Conservation (phyloP, 257 asterid species). For the Ligustrum vulgare region DNA sequence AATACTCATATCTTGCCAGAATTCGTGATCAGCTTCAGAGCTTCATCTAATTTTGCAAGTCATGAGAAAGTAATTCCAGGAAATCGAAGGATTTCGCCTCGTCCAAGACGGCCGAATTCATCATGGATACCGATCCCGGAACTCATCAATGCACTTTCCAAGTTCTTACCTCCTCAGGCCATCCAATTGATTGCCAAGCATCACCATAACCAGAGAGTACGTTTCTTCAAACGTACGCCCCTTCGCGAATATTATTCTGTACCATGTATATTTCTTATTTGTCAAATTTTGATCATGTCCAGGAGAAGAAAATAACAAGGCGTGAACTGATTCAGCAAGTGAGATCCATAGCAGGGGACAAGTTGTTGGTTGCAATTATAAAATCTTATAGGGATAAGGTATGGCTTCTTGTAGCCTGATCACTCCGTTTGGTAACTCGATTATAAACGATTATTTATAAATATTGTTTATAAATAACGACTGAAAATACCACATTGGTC, state of each 20-base stretch:
- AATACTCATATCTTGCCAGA: constrained; percentile 67
- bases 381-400: constrained; percentile 42
- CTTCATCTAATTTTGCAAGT: constrained; percentile 32
- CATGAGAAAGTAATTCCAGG: constrained; percentile 31
- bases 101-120: constrained; percentile 39
- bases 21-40: constrained; percentile 47
- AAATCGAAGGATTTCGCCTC: constrained; percentile 12
- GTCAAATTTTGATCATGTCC: background rate
- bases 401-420: background rate
- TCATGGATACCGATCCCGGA: constrained; percentile 52
- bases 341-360: constrained; percentile 57
- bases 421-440: background rate
- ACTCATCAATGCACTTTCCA: constrained; percentile 38
- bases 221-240: background rate
- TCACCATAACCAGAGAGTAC: constrained; percentile 44
- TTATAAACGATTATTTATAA: too few species aligned
- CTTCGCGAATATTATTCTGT: background rate
- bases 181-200: constrained; percentile 36
- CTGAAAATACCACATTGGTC: too few species aligned
- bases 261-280: background rate
- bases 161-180: constrained; percentile 41
- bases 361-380: constrained; percentile 38
- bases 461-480: too few species aligned
- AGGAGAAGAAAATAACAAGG: constrained; percentile 50
- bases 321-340: constrained; percentile 42